phyloP scores from a whole-genome alignment of 1,284 basidiomycete genomes.

The Cystobasidium sp. region DNA sequence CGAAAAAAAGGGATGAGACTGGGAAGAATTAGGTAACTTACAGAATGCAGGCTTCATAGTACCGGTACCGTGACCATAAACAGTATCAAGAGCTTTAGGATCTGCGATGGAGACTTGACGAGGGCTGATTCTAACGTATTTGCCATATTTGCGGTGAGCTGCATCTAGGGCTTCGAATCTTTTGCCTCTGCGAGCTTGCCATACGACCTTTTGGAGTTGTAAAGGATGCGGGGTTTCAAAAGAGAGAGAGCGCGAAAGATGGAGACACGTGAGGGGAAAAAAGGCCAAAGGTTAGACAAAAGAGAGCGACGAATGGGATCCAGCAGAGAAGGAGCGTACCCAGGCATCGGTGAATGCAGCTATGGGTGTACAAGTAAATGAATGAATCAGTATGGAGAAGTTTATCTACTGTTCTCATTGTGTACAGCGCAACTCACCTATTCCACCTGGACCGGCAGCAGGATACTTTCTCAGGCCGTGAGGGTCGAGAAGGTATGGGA shows the following conservation, averaged over 20 bases:
- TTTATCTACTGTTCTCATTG: background rate
- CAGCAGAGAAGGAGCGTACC: constrained; percentile 11
- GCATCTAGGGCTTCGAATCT: constrained; percentile 41
- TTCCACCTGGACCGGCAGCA: constrained; percentile 12
- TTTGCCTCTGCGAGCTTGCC: constrained; percentile 40
- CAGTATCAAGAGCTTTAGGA: constrained; percentile 71
- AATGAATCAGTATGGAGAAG: background rate
- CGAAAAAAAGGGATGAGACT: background rate
- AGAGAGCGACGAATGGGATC: background rate
- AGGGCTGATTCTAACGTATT: constrained; percentile 45
- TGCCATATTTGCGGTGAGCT: constrained; percentile 42
- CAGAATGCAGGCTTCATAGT: constrained; percentile 50
- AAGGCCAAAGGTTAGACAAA: background rate
- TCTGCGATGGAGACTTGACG: constrained; percentile 64
- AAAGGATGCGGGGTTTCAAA: background rate
- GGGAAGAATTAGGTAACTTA: background rate
- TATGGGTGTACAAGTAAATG: background rate
- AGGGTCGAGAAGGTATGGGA: constrained; percentile 40
- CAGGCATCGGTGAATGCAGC: constrained; percentile 42
- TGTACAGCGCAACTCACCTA: background rate
- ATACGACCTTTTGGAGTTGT: constrained; percentile 25
- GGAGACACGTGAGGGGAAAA: background rate
- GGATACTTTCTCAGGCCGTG: constrained; percentile 39
- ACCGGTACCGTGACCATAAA: constrained; percentile 61
- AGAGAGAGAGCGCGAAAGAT: background rate